phyloP scores from a whole-genome alignment of 2,329 filamentous ascomycete species.

The Cladobotryum mycophilum region DNA sequence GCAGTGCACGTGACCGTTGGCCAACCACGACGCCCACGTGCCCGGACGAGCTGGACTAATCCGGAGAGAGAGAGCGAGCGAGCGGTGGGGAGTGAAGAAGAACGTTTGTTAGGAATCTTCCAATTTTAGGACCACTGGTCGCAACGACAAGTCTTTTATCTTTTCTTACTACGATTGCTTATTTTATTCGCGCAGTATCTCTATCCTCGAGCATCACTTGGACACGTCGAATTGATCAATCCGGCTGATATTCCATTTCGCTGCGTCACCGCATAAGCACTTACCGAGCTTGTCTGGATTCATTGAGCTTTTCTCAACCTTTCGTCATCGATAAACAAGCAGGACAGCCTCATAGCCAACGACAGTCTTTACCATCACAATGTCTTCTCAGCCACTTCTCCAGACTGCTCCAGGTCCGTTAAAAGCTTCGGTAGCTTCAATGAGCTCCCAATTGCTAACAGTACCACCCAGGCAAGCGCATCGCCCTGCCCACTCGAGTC shows the following conservation, averaged over 20 bases:
- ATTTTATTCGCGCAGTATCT: background rate
- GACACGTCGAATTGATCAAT: no score
- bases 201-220: background rate
- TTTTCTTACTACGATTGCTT: background rate
- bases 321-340: no score
- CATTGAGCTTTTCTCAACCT: no score
- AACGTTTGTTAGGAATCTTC: background rate
- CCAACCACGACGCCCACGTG: slow-evolving; percentile 30
- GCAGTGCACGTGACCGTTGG: slow-evolving; percentile 22
- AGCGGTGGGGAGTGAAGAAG: background rate
- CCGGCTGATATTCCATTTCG: no score
- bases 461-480: slow-evolving; percentile 75
- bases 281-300: no score
- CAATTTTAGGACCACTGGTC: background rate
- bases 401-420: slow-evolving; percentile 80
- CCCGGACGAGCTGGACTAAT: slow-evolving; percentile 9
- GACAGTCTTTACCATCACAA: slow-evolving; percentile 35
- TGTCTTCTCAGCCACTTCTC: slow-evolving; percentile 96
- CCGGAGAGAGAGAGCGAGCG: background rate
- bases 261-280: no score
- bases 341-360: background rate
- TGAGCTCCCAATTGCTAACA: slow-evolving; percentile 2
- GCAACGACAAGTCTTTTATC: background rate
- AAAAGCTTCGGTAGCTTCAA: background rate
- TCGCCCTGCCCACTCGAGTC: slow-evolving; percentile 93